Percentiles rank a stretch among this genome's conserved stretches.
Evolutionary conservation across 2,329 filamentous ascomycete genomes (phyloP).

Genomic region (Fusarium tupiense): DNA sequence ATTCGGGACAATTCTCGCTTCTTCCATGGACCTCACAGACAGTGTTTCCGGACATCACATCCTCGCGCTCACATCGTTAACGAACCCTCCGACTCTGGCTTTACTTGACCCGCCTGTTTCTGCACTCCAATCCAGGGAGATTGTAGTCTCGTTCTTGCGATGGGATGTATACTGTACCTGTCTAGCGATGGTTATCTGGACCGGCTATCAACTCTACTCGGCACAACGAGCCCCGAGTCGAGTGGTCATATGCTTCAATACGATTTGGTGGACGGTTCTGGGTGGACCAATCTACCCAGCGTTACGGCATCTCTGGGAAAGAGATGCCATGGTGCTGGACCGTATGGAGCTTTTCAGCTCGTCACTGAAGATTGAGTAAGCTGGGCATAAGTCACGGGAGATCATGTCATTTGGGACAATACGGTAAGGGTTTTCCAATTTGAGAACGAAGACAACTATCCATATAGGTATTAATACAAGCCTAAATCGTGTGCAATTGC

Average conservation of each 20-base stretch:
- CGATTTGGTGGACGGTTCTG: neutral
- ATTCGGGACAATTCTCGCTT: constrained; percentile 12
- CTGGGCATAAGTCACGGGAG: neutral
- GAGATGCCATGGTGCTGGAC: constrained; percentile 15
- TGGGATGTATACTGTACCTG: constrained; percentile 39
- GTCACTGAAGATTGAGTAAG: constrained; percentile 9
- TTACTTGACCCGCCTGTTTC: constrained; percentile 18
- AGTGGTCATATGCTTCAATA: neutral
- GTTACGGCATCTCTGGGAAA: constrained; percentile 27
- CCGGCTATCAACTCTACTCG: constrained; percentile 16
- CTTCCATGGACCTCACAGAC: neutral
- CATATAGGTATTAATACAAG: neutral
- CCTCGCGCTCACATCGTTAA: constrained; percentile 23
- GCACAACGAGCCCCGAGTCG: neutral
- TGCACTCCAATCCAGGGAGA: constrained; percentile 1
- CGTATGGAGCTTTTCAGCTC: neutral
- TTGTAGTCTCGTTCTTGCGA: constrained; percentile 33
- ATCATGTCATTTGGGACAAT: neutral
- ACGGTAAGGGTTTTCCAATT: neutral
- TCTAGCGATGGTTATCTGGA: constrained; percentile 26
- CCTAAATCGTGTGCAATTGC: neutral
- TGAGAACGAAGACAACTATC: neutral
- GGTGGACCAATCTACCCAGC: constrained; percentile 33
- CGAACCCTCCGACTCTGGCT: constrained; percentile 21
- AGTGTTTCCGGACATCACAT: constrained; percentile 20